Base-by-base conservation (phyloP, 2,329 filamentous ascomycete genomes). In the Ceratocystis huliohia region DNA sequence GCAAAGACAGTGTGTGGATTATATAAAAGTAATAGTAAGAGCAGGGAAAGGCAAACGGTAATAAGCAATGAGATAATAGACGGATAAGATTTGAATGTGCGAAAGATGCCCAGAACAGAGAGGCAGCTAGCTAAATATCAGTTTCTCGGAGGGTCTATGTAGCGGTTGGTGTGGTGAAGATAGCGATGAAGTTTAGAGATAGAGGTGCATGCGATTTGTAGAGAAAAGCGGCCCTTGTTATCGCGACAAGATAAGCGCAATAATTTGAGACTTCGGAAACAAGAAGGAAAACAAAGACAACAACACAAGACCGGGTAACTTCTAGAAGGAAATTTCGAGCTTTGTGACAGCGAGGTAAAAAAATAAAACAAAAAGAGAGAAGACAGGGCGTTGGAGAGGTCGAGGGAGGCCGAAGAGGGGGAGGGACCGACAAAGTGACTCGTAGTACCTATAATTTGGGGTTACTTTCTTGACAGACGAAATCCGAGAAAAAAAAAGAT, bases 21-120 rank as follows among this genome's bases (percentile, higher is more conserved):
- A 57, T 57, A 57, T 57, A 8, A 30, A 7, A 57, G 53, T 28
- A 67, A 44, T 37, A 59, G 56, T 50, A 57, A 57, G n/a, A 20
- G 48, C 48, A 50, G 48, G 48, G 48, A 50, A 50, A 50, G 8
- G 13, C 48, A 25, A 20, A 8, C 2, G 48, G 48, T 41, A 15
- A 50, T 6, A 25, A 50, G n/a, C 48, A 50, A 50, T 7, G 3
- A 50, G n/a, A 50, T 20, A 22, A 22, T 22, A 10, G 20, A 41
- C 10, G 37, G 20, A 50, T 50, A 50, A 50, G 48, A 50, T 20
- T 13, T 22, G 22, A 5, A 22, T 25, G 48, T 25, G 37, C 37
- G 37, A 41, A 41, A 41, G 37, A 41, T 41, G 37, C 37, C 10
- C 5, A 50, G 46, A 22, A 22, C 6, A 50, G 48, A 50, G 48